Evolutionary conservation across 805 yeast genomes (phyloP), one percentile per base, ranked within the genome.

Genomic region (Kodamaea jinghongensis): DNA sequence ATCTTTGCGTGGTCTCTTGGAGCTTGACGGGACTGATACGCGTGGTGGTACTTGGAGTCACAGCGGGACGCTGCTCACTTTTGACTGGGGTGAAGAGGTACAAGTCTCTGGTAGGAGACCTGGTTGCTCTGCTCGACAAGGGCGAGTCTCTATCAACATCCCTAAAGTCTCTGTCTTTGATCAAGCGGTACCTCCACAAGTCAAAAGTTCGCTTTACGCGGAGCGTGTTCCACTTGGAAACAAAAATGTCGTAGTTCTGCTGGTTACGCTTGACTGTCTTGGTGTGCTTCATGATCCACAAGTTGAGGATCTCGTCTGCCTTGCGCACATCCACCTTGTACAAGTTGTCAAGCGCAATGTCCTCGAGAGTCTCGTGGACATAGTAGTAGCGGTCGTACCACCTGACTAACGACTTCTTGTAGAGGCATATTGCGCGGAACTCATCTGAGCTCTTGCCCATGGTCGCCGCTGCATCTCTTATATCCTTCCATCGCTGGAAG

Each of bases 31-130:
- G 71, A 36, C 70, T 64, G 8, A 54, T 48, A 23, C 65, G 49
- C 10, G 52, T 41, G 2, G 45, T 39, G 7, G 42, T 36, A 3
- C 68, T 64, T 2, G 69, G 63, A 3, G 41, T 13, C 14, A 14
- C 28, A 2, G 39, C 28, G 8, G 23, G 17, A 11, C 43, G 31
- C 28, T 45, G 49, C 28, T 55, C 58, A 37, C 48, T 53, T 33
- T 67, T 66, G 16, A 65, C 48, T 2, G 73, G 72, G 1, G 72
- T 65, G 30, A 46, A 43, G 34, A 66, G 52, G 39, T 65, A 63
- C 25, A 12, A 28, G 15, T 9, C 16, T 23, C 30, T 9, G 9
- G 23, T 32, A 17, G 26, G 38, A 16, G 25, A 17, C 28, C 9
- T 17, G 26, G 14, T 17, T 2, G 32, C 13, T 30, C 36, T 17